phyloP scores from a whole-genome alignment of 805 yeast species.

The Saturnispora dispora region DNA sequence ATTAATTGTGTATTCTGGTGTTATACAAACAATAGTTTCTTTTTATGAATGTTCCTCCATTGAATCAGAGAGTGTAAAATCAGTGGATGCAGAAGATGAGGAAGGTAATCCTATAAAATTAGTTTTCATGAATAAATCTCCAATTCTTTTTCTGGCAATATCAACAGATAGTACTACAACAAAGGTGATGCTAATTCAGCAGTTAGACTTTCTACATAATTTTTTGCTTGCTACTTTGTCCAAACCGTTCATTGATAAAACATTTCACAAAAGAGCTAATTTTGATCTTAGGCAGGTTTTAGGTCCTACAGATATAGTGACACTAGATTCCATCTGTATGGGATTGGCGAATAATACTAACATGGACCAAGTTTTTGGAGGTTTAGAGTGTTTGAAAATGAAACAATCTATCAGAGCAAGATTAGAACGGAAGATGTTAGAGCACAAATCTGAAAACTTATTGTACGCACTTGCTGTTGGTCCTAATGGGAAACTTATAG shows the following conservation, averaged over 20 bases:
- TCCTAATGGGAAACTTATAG: constrained; percentile 53
- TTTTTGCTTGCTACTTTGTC: constrained; percentile 76
- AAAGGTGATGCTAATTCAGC: constrained; percentile 44
- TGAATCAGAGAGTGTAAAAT: constrained; percentile 31
- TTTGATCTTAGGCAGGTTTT: constrained; percentile 72
- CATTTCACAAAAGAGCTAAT: constrained; percentile 63
- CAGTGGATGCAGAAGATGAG: constrained; percentile 40
- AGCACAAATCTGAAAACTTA: constrained; percentile 42
- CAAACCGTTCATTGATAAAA: constrained; percentile 63
- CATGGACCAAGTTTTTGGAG: constrained; percentile 55
- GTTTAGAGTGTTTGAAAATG: constrained; percentile 55
- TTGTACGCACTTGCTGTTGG: constrained; percentile 70
- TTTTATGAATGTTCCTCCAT: constrained; percentile 45
- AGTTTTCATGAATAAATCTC: constrained; percentile 52
- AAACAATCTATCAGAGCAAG: constrained; percentile 47
- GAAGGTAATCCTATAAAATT: constrained; percentile 34
- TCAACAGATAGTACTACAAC: constrained; percentile 44
- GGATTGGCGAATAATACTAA: constrained; percentile 42
- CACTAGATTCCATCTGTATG: constrained; percentile 54
- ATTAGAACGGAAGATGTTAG: constrained; percentile 46
- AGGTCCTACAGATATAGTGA: constrained; percentile 65
- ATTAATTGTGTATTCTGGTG: constrained; percentile 64
- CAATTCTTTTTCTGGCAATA: constrained; percentile 66
- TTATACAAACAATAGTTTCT: constrained; percentile 69
- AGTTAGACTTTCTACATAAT: constrained; percentile 63